Conservation (phyloP, 495 filamentous ascomycete species). For the Neurospora tetrasperma region DNA sequence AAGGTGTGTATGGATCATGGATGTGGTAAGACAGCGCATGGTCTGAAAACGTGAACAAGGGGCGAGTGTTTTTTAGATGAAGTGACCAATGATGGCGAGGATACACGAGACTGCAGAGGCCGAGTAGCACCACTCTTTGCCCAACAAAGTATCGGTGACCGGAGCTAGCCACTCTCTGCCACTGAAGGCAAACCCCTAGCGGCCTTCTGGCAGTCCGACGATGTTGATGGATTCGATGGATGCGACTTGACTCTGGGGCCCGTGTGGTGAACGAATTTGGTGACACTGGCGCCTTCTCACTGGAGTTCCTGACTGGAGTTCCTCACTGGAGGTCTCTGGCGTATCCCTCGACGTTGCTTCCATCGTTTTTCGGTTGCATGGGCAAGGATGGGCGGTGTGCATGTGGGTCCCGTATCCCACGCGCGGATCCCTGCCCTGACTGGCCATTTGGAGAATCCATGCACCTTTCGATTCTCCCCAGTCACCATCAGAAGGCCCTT, state of each 20-base stretch:
- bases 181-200: conserved; percentile 11
- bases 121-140: conserved; percentile 29
- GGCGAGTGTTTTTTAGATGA: conserved; percentile 35
- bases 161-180: conserved; percentile 32
- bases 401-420: conserved; percentile 8
- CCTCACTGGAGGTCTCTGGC: conserved; percentile 4
- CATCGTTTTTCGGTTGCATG: conserved; percentile 10
- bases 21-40: conserved; percentile 32
- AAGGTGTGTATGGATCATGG: conserved; percentile 34
- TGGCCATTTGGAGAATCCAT: conserved; percentile 19
- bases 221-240: background rate
- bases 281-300: background rate
- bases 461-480: conserved; percentile 8
- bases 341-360: conserved; percentile 6
- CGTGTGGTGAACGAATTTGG: background rate
- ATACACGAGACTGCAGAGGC: conserved; percentile 6
- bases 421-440: conserved; percentile 7
- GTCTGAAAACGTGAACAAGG: conserved; percentile 31
- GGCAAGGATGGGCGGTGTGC: conserved; percentile 24
- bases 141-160: conserved; percentile 34
- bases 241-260: background rate
- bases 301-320: background rate
- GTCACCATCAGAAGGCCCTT: background rate
- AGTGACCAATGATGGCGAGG: conserved; percentile 33
- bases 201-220: conserved; percentile 4